phyloP scores from a whole-genome alignment of 768 basidiomycete species.

The Hericium erinaceus region DNA sequence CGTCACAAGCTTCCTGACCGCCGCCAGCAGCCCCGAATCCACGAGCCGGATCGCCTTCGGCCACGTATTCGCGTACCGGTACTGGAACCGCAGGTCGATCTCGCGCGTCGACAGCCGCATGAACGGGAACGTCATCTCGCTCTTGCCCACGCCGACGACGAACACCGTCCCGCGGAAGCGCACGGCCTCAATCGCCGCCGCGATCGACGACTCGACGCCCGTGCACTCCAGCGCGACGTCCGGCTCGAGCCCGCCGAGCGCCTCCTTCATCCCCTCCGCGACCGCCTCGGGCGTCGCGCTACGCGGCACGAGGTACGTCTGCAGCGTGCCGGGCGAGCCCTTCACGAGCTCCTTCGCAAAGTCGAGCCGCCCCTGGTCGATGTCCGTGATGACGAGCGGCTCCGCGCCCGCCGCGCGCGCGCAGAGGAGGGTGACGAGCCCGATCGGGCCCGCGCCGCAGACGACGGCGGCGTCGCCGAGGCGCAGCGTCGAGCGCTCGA shows the following conservation, averaged over 20 bases:
- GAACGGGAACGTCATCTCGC: conserved; percentile 56
- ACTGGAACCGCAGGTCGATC: conserved; percentile 61
- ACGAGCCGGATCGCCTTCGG: conserved; percentile 79
- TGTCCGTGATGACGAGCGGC: conserved; percentile 60
- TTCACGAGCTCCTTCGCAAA: conserved; percentile 50
- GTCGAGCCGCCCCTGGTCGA: conserved; percentile 55
- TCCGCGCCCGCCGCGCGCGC: conserved; percentile 63
- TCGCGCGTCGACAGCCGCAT: conserved; percentile 67
- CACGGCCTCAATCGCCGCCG: conserved; percentile 37
- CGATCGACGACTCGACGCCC: conserved; percentile 53
- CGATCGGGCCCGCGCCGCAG: conserved; percentile 64
- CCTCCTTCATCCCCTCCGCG: conserved; percentile 42
- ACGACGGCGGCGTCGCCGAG: conserved; percentile 57
- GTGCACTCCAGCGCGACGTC: conserved; percentile 52
- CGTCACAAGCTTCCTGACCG: conserved; percentile 74
- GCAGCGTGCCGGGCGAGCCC: conserved; percentile 22
- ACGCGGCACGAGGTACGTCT: conserved; percentile 46
- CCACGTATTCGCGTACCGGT: conserved; percentile 67
- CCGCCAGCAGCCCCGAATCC: conserved; percentile 55
- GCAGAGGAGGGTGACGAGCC: conserved; percentile 50
- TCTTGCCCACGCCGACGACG: conserved; percentile 61
- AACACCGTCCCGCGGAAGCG: conserved; percentile 61
- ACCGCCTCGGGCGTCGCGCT: conserved; percentile 37
- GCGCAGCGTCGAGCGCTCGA: conserved; percentile 54
- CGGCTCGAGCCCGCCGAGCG: conserved; percentile 39